Percentiles rank a stretch among this genome's conserved stretches.
phyloP scores from a whole-genome alignment of 2,329 filamentous ascomycete genomes.

The Diaporthe ampelina region DNA sequence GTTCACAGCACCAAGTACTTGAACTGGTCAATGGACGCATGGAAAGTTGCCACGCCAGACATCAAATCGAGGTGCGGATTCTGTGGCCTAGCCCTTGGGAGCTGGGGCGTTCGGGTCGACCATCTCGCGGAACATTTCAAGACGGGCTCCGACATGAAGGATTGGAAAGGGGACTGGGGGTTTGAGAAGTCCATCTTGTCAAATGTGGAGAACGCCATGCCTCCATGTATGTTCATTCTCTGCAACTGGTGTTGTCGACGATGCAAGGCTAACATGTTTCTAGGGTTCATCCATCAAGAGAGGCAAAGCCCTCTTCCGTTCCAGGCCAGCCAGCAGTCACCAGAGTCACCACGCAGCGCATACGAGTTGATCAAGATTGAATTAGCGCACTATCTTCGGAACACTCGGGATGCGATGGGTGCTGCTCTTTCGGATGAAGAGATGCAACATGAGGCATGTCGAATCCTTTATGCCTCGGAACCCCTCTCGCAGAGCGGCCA shows the following conservation, averaged over 20 bases:
- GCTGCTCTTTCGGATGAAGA: constrained; percentile 63
- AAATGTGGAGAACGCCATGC: constrained; percentile 77
- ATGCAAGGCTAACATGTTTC: constrained; percentile 35
- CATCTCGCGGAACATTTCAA: constrained; percentile 79
- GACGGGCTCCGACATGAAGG: constrained; percentile 74
- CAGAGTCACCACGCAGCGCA: constrained; percentile 66
- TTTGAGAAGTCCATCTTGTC: constrained; percentile 72
- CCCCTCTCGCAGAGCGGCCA: constrained; percentile 57
- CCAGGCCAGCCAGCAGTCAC: constrained; percentile 59
- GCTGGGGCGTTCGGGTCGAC: constrained; percentile 72
- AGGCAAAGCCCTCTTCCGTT: constrained; percentile 69
- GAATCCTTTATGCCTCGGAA: constrained; percentile 70
- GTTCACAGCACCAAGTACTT: constrained; percentile 74
- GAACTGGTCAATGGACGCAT: constrained; percentile 75
- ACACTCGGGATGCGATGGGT: constrained; percentile 58
- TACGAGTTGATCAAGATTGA: constrained; percentile 74
- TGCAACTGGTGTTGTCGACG: constrained; percentile 41
- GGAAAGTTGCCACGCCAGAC: constrained; percentile 72
- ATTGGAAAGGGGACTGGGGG: constrained; percentile 80
- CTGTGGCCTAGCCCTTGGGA: constrained; percentile 73
- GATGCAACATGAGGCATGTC: constrained; percentile 70
- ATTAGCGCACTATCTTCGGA: constrained; percentile 65
- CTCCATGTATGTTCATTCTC: constrained; percentile 68
- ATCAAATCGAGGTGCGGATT: constrained; percentile 77
- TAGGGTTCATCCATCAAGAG: constrained; percentile 76